Percentiles rank a stretch among this genome's conserved stretches.
These are phyloP conservation scores for Apiospora marii DNA, from an alignment of 2,329 filamentous ascomycete genomes.

Conservation along the genomic window DNA sequence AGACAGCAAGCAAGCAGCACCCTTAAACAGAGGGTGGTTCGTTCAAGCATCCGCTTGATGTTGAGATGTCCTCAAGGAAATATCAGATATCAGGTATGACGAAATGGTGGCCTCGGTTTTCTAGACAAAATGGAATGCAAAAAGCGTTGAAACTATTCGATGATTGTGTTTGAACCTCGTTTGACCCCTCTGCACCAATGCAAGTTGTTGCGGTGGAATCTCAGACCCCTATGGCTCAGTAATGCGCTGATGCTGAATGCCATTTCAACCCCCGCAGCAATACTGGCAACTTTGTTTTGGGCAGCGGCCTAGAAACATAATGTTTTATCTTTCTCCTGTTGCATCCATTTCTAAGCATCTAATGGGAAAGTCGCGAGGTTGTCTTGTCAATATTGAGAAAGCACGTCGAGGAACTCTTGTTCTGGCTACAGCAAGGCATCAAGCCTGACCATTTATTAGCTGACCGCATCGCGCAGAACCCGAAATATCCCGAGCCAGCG, in stretches of 20 bases:
- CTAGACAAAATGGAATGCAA: slow-evolving; percentile 21
- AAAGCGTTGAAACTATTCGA: slow-evolving; percentile 15
- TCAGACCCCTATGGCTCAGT: background rate
- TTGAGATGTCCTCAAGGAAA: background rate
- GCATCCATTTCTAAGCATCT: background rate
- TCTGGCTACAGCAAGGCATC: background rate
- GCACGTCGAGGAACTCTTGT: background rate
- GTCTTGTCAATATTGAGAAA: background rate
- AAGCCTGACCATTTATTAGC: too few species aligned
- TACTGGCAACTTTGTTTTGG: background rate
- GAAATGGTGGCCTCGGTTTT: slow-evolving; percentile 16
- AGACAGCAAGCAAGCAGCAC: slow-evolving; percentile 4
- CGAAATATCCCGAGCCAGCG: too few species aligned
- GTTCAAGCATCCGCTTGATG: background rate
- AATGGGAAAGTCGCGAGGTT: background rate
- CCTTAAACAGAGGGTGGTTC: background rate
- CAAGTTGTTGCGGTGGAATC: background rate
- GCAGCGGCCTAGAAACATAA: background rate
- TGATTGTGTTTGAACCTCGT: background rate
- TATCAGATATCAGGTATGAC: background rate
- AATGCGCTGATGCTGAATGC: background rate
- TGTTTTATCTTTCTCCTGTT: background rate
- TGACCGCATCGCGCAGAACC: background rate
- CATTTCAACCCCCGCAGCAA: background rate
- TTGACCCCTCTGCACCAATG: background rate